A percentile compares a stretch with the other conserved stretches of the same genome.
These are phyloP conservation scores for Lyophyllum decastes DNA, from an alignment of 768 basidiomycete genomes.

Conservation along the genomic window DNA sequence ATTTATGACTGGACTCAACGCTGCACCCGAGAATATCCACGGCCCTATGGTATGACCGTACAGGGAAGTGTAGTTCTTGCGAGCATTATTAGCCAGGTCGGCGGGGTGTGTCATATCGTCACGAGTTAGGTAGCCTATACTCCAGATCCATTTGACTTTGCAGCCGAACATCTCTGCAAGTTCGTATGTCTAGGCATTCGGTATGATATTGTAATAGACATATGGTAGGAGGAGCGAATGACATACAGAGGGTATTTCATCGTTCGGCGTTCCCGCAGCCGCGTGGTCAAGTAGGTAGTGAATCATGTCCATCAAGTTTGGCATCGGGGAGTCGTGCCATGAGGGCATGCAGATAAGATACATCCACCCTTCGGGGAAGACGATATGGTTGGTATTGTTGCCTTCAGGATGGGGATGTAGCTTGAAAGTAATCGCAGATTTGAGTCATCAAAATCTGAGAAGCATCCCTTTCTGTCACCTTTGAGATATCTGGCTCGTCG, in stretches of 20 bases:
- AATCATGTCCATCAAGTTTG: conserved; percentile 2
- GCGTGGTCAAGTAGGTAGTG: neutral
- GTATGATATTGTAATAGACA: neutral
- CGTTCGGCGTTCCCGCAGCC: neutral
- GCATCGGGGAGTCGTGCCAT: neutral
- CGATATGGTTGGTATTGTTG: neutral
- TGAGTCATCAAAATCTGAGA: too few relatives aligned
- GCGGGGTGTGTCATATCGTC: neutral
- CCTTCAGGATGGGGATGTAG: neutral
- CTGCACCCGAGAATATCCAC: too few relatives aligned
- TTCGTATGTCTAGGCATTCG: neutral
- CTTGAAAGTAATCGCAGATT: neutral
- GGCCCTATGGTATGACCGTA: too few relatives aligned
- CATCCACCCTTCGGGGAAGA: conserved; percentile 1
- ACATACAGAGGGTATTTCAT: neutral
- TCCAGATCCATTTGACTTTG: conserved; percentile 1
- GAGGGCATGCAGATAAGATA: neutral
- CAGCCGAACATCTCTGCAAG: conserved; percentile 1
- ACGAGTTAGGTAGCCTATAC: neutral
- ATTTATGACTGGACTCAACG: too few relatives aligned
- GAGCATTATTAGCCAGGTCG: too few relatives aligned
- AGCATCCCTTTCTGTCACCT: neutral
- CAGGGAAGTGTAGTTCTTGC: too few relatives aligned
- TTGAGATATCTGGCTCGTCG: neutral
- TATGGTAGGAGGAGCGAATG: neutral